Conservation (phyloP, 179 eudicot genomes). For the Beta macrorhiza region DNA sequence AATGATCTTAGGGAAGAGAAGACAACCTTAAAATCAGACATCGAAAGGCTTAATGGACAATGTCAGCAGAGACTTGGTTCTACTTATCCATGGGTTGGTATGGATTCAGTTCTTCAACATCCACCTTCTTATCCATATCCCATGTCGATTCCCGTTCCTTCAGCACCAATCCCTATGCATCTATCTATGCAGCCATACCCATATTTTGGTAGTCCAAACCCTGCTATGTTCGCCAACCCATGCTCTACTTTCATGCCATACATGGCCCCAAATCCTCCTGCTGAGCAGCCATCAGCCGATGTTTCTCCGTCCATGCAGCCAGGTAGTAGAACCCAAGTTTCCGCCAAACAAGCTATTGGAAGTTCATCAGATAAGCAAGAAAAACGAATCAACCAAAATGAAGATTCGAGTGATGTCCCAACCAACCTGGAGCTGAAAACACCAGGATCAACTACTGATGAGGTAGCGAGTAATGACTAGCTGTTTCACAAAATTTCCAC, state of each 20-base stretch:
- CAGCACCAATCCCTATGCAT: constrained; percentile 67
- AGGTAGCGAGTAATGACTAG: constrained; percentile 35
- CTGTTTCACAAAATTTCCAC: not conserved
- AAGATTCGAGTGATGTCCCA: constrained; percentile 54
- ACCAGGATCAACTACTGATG: constrained; percentile 62
- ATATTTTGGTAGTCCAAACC: constrained; percentile 56
- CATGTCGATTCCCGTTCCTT: constrained; percentile 54
- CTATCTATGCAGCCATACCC: constrained; percentile 71
- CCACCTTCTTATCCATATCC: constrained; percentile 63
- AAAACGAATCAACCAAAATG: constrained; percentile 40
- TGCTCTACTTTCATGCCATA: constrained; percentile 63
- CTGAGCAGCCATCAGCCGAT: constrained; percentile 30
- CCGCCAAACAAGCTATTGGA: constrained; percentile 46
- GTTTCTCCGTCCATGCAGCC: constrained; percentile 40
- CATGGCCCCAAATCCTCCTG: constrained; percentile 39
- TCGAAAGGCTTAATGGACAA: constrained; percentile 60
- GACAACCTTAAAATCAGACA: constrained; percentile 65
- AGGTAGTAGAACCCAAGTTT: constrained; percentile 39
- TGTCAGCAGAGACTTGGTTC: constrained; percentile 62
- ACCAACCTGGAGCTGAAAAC: constrained; percentile 75
- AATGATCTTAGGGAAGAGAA: constrained; percentile 40
- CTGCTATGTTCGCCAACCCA: constrained; percentile 56
- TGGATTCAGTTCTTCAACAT: constrained; percentile 72
- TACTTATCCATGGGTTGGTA: constrained; percentile 62
- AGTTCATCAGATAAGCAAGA: constrained; percentile 43